Conservation (phyloP, 2,329 filamentous ascomycete genomes). For the Malbranchea cinnamomea region DNA sequence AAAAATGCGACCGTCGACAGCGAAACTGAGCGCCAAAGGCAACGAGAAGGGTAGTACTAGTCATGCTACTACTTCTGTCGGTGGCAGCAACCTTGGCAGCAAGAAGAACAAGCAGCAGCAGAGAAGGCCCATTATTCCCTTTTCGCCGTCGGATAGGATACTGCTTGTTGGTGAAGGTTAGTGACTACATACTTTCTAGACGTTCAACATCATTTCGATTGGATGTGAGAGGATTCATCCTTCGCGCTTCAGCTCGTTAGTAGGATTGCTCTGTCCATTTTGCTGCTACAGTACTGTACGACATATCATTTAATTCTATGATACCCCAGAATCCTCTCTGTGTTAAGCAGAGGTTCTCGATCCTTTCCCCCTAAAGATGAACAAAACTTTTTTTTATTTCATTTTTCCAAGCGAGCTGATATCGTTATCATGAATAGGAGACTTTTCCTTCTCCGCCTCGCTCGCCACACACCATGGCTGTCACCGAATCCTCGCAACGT, state of each 20-base stretch:
- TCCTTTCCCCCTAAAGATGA: not conserved
- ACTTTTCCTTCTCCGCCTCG: constrained; percentile 34
- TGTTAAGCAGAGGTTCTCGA: too few relatives aligned
- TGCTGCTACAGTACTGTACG: too few relatives aligned
- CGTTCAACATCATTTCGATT: constrained; percentile 4
- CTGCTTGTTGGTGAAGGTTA: constrained; percentile 31
- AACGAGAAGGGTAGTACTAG: constrained; percentile 2
- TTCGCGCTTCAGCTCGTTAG: not conserved
- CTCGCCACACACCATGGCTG: constrained; percentile 28
- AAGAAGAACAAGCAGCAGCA: constrained; percentile 11
- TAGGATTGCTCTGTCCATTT: too few relatives aligned
- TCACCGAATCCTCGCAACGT: constrained; percentile 26
- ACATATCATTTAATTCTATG: too few relatives aligned
- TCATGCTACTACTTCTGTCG: too few relatives aligned
- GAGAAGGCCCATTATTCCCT: constrained; percentile 23
- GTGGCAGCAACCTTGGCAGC: too few relatives aligned
- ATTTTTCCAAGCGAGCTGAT: not conserved
- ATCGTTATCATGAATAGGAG: constrained; percentile 22
- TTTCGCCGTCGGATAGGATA: constrained; percentile 26
- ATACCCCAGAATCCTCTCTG: too few relatives aligned
- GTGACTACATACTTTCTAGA: constrained; percentile 10
- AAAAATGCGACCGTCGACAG: too few relatives aligned
- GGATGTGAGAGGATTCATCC: not conserved
- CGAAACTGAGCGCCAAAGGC: constrained; percentile 3
- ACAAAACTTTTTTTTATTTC: not conserved